Evolutionary conservation across 306 rosid species (phyloP), one percentile per base, ranked within the genome.

Genomic region (Castanea crenata): DNA sequence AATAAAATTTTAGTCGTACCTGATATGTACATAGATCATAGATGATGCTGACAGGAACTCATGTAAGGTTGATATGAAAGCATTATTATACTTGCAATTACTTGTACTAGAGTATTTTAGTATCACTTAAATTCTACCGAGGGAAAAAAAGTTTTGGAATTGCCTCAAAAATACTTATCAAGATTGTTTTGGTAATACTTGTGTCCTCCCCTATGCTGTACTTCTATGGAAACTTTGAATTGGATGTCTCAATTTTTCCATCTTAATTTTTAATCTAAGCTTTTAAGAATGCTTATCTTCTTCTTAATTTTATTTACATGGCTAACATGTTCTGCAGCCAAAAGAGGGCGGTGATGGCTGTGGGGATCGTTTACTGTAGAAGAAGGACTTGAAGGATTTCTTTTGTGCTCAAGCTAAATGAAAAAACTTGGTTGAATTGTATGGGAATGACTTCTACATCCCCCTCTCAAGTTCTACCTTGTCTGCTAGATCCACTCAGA

Each of bases 401-500:
- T 90, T 86, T 91, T 88, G 97, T 93, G 75, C 89, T 96, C 59
- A 93, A 90, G 90, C 86, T 86, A 69, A 79, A 88, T 80, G 93
- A 88, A 32, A 81, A 83, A 78, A 77, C 90, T 38, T 96, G 97
- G 99, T 81, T 96, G 74, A 90, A 90, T 29, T 44, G 79, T 34
- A 71, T 67, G 61, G 99, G 94, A 57, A 49, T 49, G 54, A 49
- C 54, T 49, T 94, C 83, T 90, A 85, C 73, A 81, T 92, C 34
- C 97, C 97, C 61, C 86, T 94, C 76, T 32, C 84, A 67, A 81
- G 85, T 49, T 80, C 88, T 62, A 81, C 81, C 67, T 61, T 76
- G 62, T 57, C 77, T 77, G 64, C 13, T 82, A 78, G 58, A 67
- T 80, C 79, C 74, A 84, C 3, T 55, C 81, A 78, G 75, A 81